Evolutionary conservation across 2,329 filamentous ascomycete genomes (phyloP), one percentile per base, ranked within the genome.

Genomic region (Penicillium brasilianum): DNA sequence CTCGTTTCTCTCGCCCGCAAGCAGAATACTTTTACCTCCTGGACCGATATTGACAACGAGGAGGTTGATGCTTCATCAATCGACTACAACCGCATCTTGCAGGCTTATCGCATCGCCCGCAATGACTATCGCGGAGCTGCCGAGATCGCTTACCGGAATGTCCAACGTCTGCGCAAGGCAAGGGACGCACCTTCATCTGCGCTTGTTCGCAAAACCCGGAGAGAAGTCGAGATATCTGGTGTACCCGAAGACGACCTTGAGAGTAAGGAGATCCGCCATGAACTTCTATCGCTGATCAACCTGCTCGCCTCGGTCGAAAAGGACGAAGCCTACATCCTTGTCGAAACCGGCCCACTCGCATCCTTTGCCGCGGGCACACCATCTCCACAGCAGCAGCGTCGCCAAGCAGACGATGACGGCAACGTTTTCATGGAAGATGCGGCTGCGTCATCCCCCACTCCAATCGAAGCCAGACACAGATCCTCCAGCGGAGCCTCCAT

Each of bases 271-370:
- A 72, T 88, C 50, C 72, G 79, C 50, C 87, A 90, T 68, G 90
- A 92, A 71, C 95, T 96, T 70, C 81, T 98, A n/a, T 84, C 93
- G 63, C 85, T 99, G 48, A 96, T 99, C 80, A 99, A 99, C 74
- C 89, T 92, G 0, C 82, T 99, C 62, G 92, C 90, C 66, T 97
- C 92, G 65, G 92, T 97, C 43, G 88, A 91, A 52, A 82, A 88
- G 60, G 87, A 91, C 64, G 90, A 97, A 71, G 90, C 89, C 1
- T 99, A 96, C 86, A 74, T 88, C 22, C 71, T 80, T n/a, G 78
- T 88, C 20, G 83, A 84, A 18, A 82, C 84, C 43, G 71, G 75
- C 36, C 66, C 69, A 7, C 54, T 60, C 41, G 57, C 65, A 20
- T 60, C 62, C 6, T 46, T 61, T 9, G 49, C 51, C 37, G 44